Evolutionary conservation across 768 basidiomycete species (phyloP), one percentile per base, ranked within the genome.

Genomic region (Termitomyces bulborhizus): DNA sequence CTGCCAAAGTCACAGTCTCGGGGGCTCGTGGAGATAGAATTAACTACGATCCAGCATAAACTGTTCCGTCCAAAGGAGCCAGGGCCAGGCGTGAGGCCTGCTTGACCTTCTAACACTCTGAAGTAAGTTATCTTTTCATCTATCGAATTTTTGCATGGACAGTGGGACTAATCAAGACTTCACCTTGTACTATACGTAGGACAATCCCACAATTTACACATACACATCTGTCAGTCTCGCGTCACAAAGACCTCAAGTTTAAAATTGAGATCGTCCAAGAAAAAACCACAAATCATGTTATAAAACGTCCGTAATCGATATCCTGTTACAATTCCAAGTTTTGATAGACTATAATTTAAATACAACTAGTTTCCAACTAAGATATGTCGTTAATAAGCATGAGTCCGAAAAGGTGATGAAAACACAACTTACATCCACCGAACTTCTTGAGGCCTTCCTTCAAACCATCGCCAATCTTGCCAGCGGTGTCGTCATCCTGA

Each of bases 401-500:
- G 1, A n/a, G 3, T 26, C 37, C 11, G 2, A 27, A 26, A 39
- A 11, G 3, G 26, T 6, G 26, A 13, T 3, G 4, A 34, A 39
- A 27, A 18, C 27, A 24, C 12, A 7, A 63, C 63, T 59, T 60
- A 63, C 61, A 63, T 5, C 55, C 65, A 34, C 73, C 68, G 43
- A 73, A 75, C 62, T 73, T 72, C 54, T 66, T 65, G 16, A 76
- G 54, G 4, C 67, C 69, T 16, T 73, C 69, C 56, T 63, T 58
- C 39, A 80, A 11, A 16, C 68, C 74, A 3, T 67, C 59, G 9
- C 72, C 71, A 43, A 78, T 70, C 62, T 69, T 71, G 21, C 67
- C 31, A 11, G 72, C 72, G 6, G 76, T 79, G 5, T 49, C 1
- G 8, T 72, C 63, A 51, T 73, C 69, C 76, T 77, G 15, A 16